Percentiles rank a stretch among this genome's conserved stretches.
Evolutionary conservation across 345 rosid genomes (phyloP).

Genomic region (Populus davidiana): DNA sequence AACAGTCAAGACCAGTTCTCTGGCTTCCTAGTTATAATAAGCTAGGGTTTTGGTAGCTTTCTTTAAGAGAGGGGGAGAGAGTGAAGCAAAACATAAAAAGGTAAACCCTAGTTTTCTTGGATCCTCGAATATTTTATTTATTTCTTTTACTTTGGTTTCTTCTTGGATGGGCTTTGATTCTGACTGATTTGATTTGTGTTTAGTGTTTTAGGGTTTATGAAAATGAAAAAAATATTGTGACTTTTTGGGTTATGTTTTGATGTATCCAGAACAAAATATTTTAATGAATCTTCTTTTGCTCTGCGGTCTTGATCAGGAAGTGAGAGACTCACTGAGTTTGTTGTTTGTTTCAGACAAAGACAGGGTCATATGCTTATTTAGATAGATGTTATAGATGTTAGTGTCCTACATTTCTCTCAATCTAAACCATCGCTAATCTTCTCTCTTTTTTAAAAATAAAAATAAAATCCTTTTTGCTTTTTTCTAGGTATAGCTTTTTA

Average conservation of each 20-base stretch:
- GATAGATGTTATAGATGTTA: too few relatives aligned
- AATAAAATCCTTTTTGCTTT: too few relatives aligned
- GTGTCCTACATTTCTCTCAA: neutral
- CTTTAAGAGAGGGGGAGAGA: neutral
- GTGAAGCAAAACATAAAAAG: neutral
- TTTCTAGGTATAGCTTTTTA: too few relatives aligned
- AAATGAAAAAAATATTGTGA: neutral
- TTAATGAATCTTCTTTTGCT: too few relatives aligned
- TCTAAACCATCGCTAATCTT: neutral
- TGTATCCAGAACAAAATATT: neutral
- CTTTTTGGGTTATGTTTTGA: neutral
- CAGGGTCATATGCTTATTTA: neutral
- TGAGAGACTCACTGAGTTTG: neutral
- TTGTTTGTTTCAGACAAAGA: neutral
- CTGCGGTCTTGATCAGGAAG: neutral
- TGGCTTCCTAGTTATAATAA: neutral
- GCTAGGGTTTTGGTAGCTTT: constrained; percentile 11
- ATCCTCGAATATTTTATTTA: neutral
- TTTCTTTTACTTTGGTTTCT: neutral
- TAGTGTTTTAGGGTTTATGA: neutral
- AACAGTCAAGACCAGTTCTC: neutral
- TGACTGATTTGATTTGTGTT: neutral
- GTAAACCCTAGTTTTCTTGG: neutral
- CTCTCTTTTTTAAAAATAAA: too few relatives aligned
- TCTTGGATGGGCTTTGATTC: too few relatives aligned